phyloP scores from a whole-genome alignment of 2,329 filamentous ascomycete genomes.

The Colletotrichum lentis region DNA sequence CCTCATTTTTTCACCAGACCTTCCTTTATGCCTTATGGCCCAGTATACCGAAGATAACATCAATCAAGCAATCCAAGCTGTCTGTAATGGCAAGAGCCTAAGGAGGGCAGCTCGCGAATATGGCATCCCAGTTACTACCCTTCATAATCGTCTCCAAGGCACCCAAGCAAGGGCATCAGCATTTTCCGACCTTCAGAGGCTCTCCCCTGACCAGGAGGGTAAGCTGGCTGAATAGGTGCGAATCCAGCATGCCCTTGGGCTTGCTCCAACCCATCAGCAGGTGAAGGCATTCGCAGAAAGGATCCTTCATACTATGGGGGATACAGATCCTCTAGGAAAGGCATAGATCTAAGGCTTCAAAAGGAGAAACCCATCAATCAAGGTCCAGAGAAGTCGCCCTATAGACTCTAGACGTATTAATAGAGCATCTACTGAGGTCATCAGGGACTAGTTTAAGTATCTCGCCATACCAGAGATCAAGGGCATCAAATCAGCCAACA shows the following conservation, averaged over 20 bases:
- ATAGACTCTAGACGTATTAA: no score
- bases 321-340: constrained; percentile 1
- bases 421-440: constrained; percentile 12
- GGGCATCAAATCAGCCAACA: constrained; percentile 5
- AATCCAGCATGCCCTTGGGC: constrained; percentile 23
- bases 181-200: no score
- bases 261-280: constrained; percentile 20
- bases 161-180: no score
- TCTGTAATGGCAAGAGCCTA: no score
- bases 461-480: constrained; percentile 7
- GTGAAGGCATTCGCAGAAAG: constrained; percentile 19
- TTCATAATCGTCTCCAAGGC: no score
- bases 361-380: constrained; percentile 17
- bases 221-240: constrained; percentile 24
- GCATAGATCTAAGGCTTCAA: constrained; percentile 14
- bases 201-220: background rate
- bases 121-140: no score
- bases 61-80: no score
- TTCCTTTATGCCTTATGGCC: no score
- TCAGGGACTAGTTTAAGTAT: constrained; percentile 5
- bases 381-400: no score
- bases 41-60: no score
- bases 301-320: background rate
- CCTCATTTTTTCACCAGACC: no score
- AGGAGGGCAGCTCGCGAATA: no score